Evolutionary conservation across 2,329 filamentous ascomycete species (phyloP).

Genomic region (Lasiodiplodia theobromae): DNA sequence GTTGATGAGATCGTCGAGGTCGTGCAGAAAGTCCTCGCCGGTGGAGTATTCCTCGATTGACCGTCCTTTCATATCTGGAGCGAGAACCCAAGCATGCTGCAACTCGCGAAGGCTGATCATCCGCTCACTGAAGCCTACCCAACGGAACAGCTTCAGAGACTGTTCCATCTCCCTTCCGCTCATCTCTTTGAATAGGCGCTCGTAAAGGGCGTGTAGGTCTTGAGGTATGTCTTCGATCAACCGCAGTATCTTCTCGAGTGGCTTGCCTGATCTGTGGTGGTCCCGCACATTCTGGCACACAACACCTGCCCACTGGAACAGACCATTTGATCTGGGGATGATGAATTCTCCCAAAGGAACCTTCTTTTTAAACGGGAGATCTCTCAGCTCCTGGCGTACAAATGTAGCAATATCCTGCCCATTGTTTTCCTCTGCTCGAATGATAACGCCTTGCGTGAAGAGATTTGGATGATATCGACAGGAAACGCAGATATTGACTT

Average conservation of each 20-base stretch:
- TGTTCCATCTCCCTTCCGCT: background rate
- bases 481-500: conserved; percentile 6
- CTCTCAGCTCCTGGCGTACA: background rate
- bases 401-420: background rate
- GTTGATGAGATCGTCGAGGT: background rate
- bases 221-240: background rate
- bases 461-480: background rate
- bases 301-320: background rate
- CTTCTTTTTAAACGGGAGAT: background rate
- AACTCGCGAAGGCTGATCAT: background rate
- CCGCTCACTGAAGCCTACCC: background rate
- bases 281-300: background rate
- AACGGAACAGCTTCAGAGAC: background rate
- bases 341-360: background rate
- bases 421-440: background rate
- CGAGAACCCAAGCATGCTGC: background rate
- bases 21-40: background rate
- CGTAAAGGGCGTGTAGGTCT: background rate
- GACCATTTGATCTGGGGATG: background rate
- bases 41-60: background rate
- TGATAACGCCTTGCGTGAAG: background rate
- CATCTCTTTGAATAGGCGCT: background rate
- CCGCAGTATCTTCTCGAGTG: background rate
- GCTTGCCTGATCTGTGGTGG: background rate
- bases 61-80: background rate